phyloP scores from a whole-genome alignment of 2,329 filamentous ascomycete genomes.

The Monosporascus sp. region DNA sequence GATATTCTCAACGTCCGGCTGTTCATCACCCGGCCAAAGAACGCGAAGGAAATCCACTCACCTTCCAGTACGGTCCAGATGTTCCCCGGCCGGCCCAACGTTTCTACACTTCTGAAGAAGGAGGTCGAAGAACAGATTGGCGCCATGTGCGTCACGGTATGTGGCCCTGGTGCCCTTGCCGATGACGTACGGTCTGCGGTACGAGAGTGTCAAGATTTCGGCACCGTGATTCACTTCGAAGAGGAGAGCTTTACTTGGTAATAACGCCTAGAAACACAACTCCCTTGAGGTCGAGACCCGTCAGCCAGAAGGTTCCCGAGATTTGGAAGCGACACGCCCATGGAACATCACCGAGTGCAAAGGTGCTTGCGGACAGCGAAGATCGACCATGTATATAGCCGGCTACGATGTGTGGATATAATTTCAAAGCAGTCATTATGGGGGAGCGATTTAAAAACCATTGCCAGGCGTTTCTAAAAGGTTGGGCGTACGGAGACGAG shows the following conservation, averaged over 20 bases:
- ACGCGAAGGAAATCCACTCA: slow-evolving; percentile 73
- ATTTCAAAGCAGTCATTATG: not conserved
- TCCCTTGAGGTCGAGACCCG: not conserved
- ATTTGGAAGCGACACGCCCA: too few relatives aligned
- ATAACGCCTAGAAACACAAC: slow-evolving; percentile 3
- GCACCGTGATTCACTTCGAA: slow-evolving; percentile 63
- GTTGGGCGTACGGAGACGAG: not conserved
- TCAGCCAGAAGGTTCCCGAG: not conserved
- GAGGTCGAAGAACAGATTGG: slow-evolving; percentile 80
- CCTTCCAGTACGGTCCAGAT: slow-evolving; percentile 80
- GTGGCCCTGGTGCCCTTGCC: slow-evolving; percentile 67
- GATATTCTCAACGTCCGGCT: slow-evolving; percentile 82
- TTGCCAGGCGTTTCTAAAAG: not conserved
- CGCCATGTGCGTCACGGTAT: slow-evolving; percentile 82
- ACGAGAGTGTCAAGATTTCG: slow-evolving; percentile 54
- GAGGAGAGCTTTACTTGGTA: slow-evolving; percentile 73
- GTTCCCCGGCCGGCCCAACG: slow-evolving; percentile 83
- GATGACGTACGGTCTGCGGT: slow-evolving; percentile 71
- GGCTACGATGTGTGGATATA: not conserved
- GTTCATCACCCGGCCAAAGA: slow-evolving; percentile 84
- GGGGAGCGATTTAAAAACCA: not conserved
- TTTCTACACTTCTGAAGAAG: slow-evolving; percentile 70
- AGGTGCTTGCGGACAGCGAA: not conserved
- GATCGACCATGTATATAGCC: not conserved
- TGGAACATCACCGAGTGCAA: not conserved